Base-by-base conservation (phyloP, 768 basidiomycete genomes). In the Tephrocybe sp. region DNA sequence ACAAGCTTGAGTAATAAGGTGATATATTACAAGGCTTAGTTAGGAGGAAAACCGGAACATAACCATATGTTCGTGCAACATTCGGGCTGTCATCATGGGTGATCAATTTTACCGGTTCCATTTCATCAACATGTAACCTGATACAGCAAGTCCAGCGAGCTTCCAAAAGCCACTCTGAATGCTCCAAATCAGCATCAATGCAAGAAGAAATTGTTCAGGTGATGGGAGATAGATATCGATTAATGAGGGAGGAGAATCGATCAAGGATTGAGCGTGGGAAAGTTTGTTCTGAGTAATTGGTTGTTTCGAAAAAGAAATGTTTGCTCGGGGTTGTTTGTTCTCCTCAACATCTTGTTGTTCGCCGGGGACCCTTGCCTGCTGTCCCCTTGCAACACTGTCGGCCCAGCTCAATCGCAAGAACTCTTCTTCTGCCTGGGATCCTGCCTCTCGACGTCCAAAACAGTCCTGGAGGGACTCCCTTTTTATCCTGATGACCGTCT, bases 401-500 rank as follows among this genome's bases (percentile, higher is more conserved):
- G 61, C 68, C 53, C 57, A 62, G 53, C 46, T 55, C 56, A 65
- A 60, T 57, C 58, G 60, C 52, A 54, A 53, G 54, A 63, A 52
- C 57, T 69, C 62, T 62, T 52, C 61, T 58, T 60, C 67, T 65
- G 62, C 65, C 65, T 67, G 62, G 64, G 60, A 70, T 64, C 66
- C 66, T 53, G 60, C 68, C 62, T 60, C 62, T 56, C 55, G 58
- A 61, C 60, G 69, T 61, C 30, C 61, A 57, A 63, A 59, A 59
- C 58, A 62, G 60, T 67, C 71, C 63, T 73, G 73, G 68, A 72
- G 75, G 65, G 71, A 71, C 68, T 64, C 72, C 56, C 62, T 80
- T 57, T 66, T 82, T 54, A 70, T 83, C 63, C 68, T 81, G 69
- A 85, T 85, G 83, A 75, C 76, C 72, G 67, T 86, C 65, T 83